Evolutionary conservation across 805 yeast genomes (phyloP), one percentile per base, ranked within the genome.

Genomic region (Metschnikowia cerradonensis): DNA sequence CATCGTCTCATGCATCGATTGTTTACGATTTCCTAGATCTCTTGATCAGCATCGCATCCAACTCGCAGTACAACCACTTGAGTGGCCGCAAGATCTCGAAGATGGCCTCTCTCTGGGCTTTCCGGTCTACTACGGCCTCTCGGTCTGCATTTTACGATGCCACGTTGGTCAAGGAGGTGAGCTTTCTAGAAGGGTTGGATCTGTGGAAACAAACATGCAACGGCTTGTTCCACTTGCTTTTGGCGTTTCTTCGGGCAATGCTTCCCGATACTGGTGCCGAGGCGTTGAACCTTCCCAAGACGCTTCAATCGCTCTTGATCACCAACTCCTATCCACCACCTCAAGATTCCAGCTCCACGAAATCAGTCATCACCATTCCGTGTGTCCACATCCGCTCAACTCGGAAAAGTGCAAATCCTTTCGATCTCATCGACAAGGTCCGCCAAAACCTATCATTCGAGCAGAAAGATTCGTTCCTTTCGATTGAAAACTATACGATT

Each of bases 91-190:
- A 88, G 62, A 77, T 90, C 15, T 77, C 94, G 11, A 84, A 87
- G 57, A 78, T 90, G 82, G 85, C 92, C 37, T 91, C 92, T 6
- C 69, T 88, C 22, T 90, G 96, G 96, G 97, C 96, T 0, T 90
- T 90, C 60, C 61, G 56, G 42, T 57, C 58, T 47, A 65, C 58
- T 53, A 45, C 50, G 2, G 50, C 23, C n/a, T 37, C 52, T n/a
- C 20, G 31, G 17, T 65, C 68, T 38, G 60, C 74, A 11, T 72
- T 72, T 42, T 71, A 61, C 50, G 71, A 71, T 50, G 76, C 78
- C 1, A 72, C 74, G 11, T 39, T 62, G 35, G 53, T 43, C 14
- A 55, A 59, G 52, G 77, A 72, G 50, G 58, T 61, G 47, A 64
- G 60, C 41, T 88, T 87, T 63, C 77, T 78, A 35, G 84, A 86